Base-by-base conservation (phyloP, 176 grass and related monocot genomes). In the Ananas comosus region DNA sequence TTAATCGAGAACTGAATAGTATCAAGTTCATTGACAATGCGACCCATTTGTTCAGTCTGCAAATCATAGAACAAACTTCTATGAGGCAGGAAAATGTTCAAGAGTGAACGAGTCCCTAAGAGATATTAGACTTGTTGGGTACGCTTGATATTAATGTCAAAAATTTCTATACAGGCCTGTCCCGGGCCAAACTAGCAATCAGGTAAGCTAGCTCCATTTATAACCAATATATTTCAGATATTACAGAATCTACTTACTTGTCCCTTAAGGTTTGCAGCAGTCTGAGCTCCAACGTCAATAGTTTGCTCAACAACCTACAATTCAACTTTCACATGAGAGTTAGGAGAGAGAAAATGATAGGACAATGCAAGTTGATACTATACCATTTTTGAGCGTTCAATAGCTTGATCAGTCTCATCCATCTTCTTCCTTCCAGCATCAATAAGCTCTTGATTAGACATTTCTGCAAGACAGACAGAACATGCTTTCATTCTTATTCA, bases 381-480 rank as follows among this genome's bases (percentile, higher is more conserved):
- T 51, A 99, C 95, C 87, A 84, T 85, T 79, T 99, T 93, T 5
- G 90, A 99, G 19, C 90, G 95, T 72, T 99, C 80, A 81, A 99
- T 91, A 64, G 78, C 80, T 80, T 99, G 87, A 76, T 99, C 95
- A 61, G 95, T 99, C 79, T 99, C 86, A 64, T 94, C 87, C 89
- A 99, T 99, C 66, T 99, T 85, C 64, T 86, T 90, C 64, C n/a
- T 80, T 80, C 95, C 95, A 76, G 77, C 75, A 68, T 75, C 72
- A 76, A 99, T 81, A 19, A 99, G 90, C 58, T 99, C 80, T 85
- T 91, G 90, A 82, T 99, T 99, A 71, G 82, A 88, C 94, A 99
- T 93, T 74, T 81, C 94, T 99, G 72, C 56, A 79, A 79, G 24
- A 61, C 56, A 61, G 56, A 22, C 17, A 18, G 7, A 22, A 14